These are phyloP conservation scores for Platanthera zijinensis DNA, from an alignment of 106 monocot species.

Conservation along the genomic window DNA sequence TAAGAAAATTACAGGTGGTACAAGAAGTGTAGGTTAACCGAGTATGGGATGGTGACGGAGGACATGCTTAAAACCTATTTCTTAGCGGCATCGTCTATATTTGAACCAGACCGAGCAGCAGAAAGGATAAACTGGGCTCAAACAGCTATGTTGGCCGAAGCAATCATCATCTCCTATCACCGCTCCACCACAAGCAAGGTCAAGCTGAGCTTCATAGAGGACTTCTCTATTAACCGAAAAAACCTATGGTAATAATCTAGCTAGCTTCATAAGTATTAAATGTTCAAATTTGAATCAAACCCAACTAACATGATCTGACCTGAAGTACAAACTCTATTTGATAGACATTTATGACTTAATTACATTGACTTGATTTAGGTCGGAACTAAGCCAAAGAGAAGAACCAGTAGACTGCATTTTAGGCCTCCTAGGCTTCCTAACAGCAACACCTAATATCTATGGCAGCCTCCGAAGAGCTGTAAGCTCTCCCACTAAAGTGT, in stretches of 20 bases:
- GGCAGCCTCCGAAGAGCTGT: constrained; percentile 23
- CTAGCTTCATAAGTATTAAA: too few species aligned
- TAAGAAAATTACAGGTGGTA: constrained; percentile 43
- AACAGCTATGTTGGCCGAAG: constrained; percentile 24
- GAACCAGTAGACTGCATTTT: constrained; percentile 5
- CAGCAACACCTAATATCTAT: not conserved
- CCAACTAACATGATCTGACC: too few species aligned
- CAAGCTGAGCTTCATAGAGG: constrained; percentile 5
- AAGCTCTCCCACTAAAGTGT: not conserved
- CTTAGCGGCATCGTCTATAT: constrained; percentile 37
- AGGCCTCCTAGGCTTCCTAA: constrained; percentile 15
- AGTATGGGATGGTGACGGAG: constrained; percentile 21
- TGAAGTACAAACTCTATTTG: too few species aligned
- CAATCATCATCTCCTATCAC: constrained; percentile 14
- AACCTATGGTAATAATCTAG: too few species aligned
- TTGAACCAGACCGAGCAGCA: constrained; percentile 38
- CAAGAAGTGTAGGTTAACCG: constrained; percentile 20
- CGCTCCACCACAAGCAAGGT: not conserved
- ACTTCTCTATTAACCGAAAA: not conserved
- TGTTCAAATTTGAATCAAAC: too few species aligned
- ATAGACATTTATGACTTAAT: too few species aligned
- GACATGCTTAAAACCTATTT: constrained; percentile 44
- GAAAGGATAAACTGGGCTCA: constrained; percentile 48
- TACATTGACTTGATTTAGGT: not conserved
- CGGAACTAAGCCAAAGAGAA: constrained; percentile 8